phyloP scores from a whole-genome alignment of 352 stramenopile genomes.

The Stramenopiles sp. region DNA sequence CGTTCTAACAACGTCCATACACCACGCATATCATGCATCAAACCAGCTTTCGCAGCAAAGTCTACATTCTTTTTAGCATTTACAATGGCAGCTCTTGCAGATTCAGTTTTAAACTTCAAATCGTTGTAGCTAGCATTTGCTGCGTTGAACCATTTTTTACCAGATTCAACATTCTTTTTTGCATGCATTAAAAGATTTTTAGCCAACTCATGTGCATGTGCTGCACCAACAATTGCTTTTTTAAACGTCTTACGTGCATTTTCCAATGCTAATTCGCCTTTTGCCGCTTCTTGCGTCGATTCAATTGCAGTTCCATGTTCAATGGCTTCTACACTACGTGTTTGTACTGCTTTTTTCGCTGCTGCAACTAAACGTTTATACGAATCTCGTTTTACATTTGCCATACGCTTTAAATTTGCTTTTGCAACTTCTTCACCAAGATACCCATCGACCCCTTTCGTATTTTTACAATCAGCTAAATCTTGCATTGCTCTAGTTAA shows the following conservation, averaged over 20 bases:
- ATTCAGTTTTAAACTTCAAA: too few relatives aligned
- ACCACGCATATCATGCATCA: not conserved
- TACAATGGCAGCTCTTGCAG: too few relatives aligned
- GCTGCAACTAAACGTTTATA: not conserved
- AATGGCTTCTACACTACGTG: not conserved
- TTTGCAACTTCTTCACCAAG: not conserved
- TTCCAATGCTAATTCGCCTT: not conserved
- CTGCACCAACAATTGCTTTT: not conserved
- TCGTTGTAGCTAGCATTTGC: too few relatives aligned
- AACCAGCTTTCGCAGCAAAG: not conserved
- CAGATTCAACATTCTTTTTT: not conserved
- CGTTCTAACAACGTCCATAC: not conserved
- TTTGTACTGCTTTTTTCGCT: not conserved
- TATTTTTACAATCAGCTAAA: not conserved
- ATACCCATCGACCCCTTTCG: not conserved
- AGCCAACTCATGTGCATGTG: not conserved
- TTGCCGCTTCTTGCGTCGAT: not conserved
- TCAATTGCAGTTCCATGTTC: not conserved
- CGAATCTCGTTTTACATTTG: not conserved
- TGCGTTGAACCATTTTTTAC: not conserved
- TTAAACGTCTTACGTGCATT: not conserved
- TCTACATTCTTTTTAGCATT: not conserved
- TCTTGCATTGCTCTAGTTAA: not conserved
- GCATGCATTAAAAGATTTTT: not conserved
- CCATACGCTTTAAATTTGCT: not conserved